A percentile compares a stretch with the other conserved stretches of the same genome.
Evolutionary conservation across 2,329 filamentous ascomycete species (phyloP).

Genomic region (Colletotrichum echinochloae): DNA sequence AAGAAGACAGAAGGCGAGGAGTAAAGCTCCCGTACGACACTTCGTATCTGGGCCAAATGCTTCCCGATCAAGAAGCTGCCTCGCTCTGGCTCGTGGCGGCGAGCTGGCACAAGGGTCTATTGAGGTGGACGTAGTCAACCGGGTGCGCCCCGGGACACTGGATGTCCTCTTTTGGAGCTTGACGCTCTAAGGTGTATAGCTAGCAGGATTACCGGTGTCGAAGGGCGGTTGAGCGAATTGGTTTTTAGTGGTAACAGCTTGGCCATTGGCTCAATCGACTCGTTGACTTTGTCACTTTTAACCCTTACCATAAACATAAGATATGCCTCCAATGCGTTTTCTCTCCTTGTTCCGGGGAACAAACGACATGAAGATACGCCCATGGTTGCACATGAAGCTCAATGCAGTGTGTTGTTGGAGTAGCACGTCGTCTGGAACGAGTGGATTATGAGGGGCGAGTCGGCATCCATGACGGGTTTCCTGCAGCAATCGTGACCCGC

Average conservation of each 20-base stretch:
- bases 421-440: not conserved
- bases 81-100: slow-evolving; percentile 52
- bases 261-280: slow-evolving; percentile 22
- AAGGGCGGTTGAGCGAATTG: not conserved
- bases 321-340: not conserved
- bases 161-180: slow-evolving; percentile 41
- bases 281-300: not conserved
- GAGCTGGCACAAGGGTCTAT: slow-evolving; percentile 57
- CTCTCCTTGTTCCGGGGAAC: not conserved
- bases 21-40: slow-evolving; percentile 42
- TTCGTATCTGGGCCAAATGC: slow-evolving; percentile 56
- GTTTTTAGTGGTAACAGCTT: slow-evolving; percentile 25
- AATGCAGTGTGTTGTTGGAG: too few species aligned
- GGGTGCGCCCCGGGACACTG: slow-evolving; percentile 42
- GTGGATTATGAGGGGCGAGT: not conserved
- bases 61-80: slow-evolving; percentile 49
- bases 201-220: slow-evolving; percentile 8
- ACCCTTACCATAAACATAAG: too few species aligned
- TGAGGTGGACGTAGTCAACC: slow-evolving; percentile 57
- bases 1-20: slow-evolving; percentile 62
- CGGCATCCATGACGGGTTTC: not conserved
- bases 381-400: not conserved
- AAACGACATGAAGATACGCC: not conserved
- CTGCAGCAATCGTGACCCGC: slow-evolving; percentile 35
- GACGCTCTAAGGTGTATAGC: slow-evolving; percentile 22